Evolutionary conservation across 164 flowering plant species (phyloP), one percentile per base, ranked within the genome.

Genomic region (Dillenia suffruticosa): DNA sequence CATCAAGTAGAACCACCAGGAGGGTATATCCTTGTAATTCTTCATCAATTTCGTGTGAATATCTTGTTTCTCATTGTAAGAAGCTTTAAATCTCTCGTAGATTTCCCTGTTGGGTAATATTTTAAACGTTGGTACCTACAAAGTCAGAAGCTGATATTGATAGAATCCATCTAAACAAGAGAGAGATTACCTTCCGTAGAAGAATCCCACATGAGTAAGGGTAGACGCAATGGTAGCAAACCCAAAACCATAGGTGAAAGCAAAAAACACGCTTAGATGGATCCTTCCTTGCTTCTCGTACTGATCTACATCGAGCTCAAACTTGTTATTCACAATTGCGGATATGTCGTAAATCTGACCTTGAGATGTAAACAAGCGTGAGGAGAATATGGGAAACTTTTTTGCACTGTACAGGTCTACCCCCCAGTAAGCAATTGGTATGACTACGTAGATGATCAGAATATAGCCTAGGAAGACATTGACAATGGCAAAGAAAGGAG

Each of bases 191-290:
- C 51, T 53, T 7, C 66, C 58, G 14, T 63, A 13, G 14, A 63
- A 63, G 40, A 63, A 32, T n/a, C 12, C 24, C 43, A 63, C 66
- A 13, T 63, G 66, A 22, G 49, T 22, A 12, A 54, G 15, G 8
- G 66, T 63, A 43, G 66, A 16, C 9, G 59, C 24, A 45, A 63
- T 46, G 1, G 65, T 40, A 16, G 65, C 63, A 48, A 61, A 61
- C 5, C 63, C 63, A 48, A 61, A 26, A 12, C 63, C 63, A 51
- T 61, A 61, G 16, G 63, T 50, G 46, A 61, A 9, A 14, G 55
- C 63, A 14, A 61, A 61, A n/a, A 61, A 61, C 13, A 22, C 24
- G 55, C 63, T 61, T n/a, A 61, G 32, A 51, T 61, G 9, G 14
- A 61, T 43, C 43, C 46, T 32, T 10, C 63, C 63, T 26, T 49